Evolutionary conservation across 73 alveolate species (phyloP).

Genomic region (Paramecium biaurelia): DNA sequence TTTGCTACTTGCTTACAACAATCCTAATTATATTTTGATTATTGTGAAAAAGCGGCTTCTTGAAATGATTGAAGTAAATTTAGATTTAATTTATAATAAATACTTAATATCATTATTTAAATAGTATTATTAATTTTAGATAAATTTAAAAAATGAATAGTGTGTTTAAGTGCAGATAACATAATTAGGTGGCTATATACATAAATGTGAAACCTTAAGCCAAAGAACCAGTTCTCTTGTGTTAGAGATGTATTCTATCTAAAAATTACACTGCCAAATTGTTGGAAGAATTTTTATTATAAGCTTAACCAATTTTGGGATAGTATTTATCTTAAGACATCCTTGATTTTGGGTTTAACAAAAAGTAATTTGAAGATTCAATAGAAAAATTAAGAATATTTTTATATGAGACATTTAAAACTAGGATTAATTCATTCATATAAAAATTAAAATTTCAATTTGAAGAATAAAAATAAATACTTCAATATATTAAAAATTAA

Average conservation of each 20-base stretch:
- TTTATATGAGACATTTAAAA: not conserved
- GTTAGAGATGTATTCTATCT: not conserved
- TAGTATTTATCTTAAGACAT: not conserved
- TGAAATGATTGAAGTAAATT: not conserved
- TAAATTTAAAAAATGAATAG: not conserved
- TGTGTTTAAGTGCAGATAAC: not conserved
- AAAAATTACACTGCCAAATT: not conserved
- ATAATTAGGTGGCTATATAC: not conserved
- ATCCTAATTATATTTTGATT: not conserved
- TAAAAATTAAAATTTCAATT: not conserved
- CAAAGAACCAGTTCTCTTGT: not conserved
- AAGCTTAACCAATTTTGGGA: not conserved
- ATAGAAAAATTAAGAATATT: not conserved
- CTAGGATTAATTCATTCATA: not conserved
- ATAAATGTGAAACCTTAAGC: not conserved
- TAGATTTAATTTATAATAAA: not conserved
- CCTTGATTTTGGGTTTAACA: not conserved
- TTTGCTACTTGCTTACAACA: not conserved
- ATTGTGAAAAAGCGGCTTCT: not conserved
- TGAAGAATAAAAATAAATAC: not conserved
- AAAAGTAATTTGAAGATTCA: not conserved
- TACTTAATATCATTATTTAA: not conserved
- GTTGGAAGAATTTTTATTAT: not conserved
- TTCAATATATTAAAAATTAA: not conserved
- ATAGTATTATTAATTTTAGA: not conserved